Evolutionary conservation across 1,284 basidiomycete genomes (phyloP).

Genomic region (Tetrapyrgos nigripes): DNA sequence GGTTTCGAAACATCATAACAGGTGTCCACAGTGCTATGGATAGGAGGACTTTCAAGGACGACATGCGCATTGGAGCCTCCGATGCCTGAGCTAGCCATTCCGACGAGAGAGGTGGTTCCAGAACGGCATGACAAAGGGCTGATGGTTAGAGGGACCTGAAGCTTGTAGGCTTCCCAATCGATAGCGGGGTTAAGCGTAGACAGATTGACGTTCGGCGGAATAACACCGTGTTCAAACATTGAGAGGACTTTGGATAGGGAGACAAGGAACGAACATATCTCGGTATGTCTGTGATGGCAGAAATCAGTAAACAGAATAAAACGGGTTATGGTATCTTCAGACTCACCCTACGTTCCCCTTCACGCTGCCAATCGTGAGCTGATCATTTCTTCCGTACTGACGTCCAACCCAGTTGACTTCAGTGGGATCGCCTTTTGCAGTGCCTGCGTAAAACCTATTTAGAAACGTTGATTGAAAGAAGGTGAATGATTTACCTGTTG

Average conservation of each 20-base stretch:
- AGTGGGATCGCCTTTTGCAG: constrained; percentile 54
- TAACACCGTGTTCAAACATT: constrained; percentile 38
- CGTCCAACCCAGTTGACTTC: constrained; percentile 56
- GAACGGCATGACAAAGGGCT: constrained; percentile 23
- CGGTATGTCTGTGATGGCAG: constrained; percentile 35
- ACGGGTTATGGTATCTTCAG: neutral
- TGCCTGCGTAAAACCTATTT: constrained; percentile 32
- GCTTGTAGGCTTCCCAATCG: constrained; percentile 37
- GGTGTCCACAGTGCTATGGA: neutral
- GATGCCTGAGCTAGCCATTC: constrained; percentile 50
- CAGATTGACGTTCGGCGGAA: constrained; percentile 49
- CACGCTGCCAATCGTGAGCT: constrained; percentile 48
- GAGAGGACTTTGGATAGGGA: constrained; percentile 47
- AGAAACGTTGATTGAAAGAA: neutral
- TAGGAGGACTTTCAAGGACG: constrained; percentile 42
- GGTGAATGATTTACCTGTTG: constrained; percentile 41
- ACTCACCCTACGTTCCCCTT: constrained; percentile 54
- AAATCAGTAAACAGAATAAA: neutral
- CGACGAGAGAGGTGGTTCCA: constrained; percentile 34
- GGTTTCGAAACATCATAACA: constrained; percentile 13
- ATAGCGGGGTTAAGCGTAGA: constrained; percentile 42
- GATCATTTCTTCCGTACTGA: constrained; percentile 34
- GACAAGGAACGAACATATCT: constrained; percentile 47
- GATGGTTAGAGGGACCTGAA: constrained; percentile 21
- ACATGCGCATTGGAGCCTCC: constrained; percentile 49